A percentile compares a stretch with the other conserved stretches of the same genome.
These are phyloP conservation scores for Neurospora sp. DNA, from an alignment of 2,329 filamentous ascomycete genomes.

Conservation along the genomic window DNA sequence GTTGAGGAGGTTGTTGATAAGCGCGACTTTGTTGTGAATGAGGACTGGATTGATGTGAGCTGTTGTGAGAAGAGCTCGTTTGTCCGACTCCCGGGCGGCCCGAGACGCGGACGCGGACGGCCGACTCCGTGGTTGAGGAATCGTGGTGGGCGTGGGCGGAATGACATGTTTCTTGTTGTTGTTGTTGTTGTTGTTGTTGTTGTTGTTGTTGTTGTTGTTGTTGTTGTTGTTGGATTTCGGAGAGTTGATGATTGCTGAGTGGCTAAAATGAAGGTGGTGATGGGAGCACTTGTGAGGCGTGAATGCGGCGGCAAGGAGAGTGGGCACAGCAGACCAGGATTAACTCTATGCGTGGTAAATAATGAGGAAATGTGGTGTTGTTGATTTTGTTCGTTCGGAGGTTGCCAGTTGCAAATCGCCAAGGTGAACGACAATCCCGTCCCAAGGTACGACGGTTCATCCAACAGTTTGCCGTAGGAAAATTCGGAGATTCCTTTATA, in stretches of 20 bases:
- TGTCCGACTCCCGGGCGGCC: background rate
- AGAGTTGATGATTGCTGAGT: background rate
- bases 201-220: background rate
- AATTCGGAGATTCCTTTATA: background rate
- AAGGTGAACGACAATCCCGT: background rate
- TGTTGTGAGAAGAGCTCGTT: background rate
- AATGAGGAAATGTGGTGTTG: background rate
- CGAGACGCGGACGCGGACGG: background rate
- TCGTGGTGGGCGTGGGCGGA: background rate
- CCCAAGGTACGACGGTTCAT: background rate
- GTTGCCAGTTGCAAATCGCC: background rate
- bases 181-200: background rate
- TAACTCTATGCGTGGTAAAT: background rate
- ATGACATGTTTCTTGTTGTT: background rate
- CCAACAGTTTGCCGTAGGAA: background rate
- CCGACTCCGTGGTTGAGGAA: background rate
- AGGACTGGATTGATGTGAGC: background rate
- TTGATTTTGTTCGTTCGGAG: background rate
- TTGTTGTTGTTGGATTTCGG: background rate
- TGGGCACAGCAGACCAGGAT: background rate
- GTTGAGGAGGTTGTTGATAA: background rate
- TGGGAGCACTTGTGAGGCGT: background rate
- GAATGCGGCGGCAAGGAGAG: background rate
- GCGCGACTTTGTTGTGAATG: background rate
- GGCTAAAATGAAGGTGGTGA: background rate